Conservation (phyloP, 805 yeast genomes). For the Yarrowia sp. region DNA sequence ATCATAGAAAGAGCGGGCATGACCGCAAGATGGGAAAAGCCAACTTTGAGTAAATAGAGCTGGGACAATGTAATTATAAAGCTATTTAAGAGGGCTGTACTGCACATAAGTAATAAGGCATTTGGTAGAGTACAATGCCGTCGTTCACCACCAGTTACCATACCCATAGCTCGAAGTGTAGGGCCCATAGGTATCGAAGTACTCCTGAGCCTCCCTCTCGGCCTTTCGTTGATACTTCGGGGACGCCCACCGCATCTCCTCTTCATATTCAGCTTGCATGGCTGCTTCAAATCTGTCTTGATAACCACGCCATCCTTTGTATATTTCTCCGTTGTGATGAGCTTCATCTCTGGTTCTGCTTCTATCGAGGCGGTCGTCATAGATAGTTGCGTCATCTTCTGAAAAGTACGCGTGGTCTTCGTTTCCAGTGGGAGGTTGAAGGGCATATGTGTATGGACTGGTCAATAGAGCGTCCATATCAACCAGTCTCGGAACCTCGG, state of each 20-base stretch:
- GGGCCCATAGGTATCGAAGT: too few relatives aligned
- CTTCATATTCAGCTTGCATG: not conserved
- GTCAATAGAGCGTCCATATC: not conserved
- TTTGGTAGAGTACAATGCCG: too few relatives aligned
- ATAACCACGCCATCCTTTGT: not conserved
- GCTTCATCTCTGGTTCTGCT: not conserved
- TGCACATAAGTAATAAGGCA: too few relatives aligned
- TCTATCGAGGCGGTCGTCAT: not conserved
- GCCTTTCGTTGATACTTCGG: too few relatives aligned
- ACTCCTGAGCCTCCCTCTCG: too few relatives aligned
- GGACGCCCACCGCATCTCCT: not conserved
- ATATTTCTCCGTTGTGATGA: not conserved
- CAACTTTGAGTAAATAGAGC: slow-evolving; percentile 3
- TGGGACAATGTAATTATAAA: not conserved
- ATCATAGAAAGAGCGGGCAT: slow-evolving; percentile 35
- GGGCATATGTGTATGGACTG: not conserved
- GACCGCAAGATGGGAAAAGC: slow-evolving; percentile 38
- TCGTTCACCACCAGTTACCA: too few relatives aligned
- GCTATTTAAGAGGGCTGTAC: too few relatives aligned
- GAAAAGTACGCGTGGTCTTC: not conserved
- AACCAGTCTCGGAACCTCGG: not conserved
- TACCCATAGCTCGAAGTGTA: too few relatives aligned
- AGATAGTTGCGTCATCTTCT: not conserved
- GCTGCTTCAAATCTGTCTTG: too few relatives aligned
- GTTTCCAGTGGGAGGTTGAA: not conserved